These are phyloP conservation scores for Epichloe glyceriae DNA, from an alignment of 2,329 filamentous ascomycete species.

Conservation along the genomic window DNA sequence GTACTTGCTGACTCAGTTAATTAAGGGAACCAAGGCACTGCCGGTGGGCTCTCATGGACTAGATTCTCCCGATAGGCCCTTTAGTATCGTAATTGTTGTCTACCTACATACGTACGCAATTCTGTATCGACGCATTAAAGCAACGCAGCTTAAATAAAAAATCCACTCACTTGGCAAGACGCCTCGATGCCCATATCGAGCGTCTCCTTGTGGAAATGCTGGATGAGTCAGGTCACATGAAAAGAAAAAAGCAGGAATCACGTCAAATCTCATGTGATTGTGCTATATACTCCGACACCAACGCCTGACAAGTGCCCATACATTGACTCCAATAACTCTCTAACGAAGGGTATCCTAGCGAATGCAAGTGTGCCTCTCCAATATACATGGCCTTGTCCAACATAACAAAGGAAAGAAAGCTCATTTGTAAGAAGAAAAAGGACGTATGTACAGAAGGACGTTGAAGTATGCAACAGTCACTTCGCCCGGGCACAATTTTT, in stretches of 20 bases:
- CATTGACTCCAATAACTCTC: slow-evolving; percentile 13
- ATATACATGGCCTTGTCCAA: slow-evolving; percentile 7
- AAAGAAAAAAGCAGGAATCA: background rate
- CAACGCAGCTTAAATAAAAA: no score
- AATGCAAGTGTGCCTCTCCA: slow-evolving; percentile 10
- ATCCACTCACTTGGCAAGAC: no score
- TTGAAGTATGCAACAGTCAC: background rate
- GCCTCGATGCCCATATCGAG: background rate
- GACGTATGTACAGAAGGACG: slow-evolving; percentile 8
- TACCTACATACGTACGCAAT: no score
- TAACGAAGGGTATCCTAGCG: slow-evolving; percentile 21
- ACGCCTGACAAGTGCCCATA: slow-evolving; percentile 8
- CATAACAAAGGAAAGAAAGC: background rate
- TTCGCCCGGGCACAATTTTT: background rate
- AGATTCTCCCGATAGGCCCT: no score
- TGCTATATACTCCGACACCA: slow-evolving; percentile 14
- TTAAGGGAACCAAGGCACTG: no score
- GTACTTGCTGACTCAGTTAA: no score
- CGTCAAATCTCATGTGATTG: background rate
- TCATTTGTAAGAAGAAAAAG: background rate
- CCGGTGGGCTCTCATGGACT: no score
- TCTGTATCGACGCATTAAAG: no score
- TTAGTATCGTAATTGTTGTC: no score
- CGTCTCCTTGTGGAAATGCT: background rate
- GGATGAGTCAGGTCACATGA: background rate